Conservation (phyloP, 2,329 filamentous ascomycete genomes). For the Teratosphaeriaceae sp. region DNA sequence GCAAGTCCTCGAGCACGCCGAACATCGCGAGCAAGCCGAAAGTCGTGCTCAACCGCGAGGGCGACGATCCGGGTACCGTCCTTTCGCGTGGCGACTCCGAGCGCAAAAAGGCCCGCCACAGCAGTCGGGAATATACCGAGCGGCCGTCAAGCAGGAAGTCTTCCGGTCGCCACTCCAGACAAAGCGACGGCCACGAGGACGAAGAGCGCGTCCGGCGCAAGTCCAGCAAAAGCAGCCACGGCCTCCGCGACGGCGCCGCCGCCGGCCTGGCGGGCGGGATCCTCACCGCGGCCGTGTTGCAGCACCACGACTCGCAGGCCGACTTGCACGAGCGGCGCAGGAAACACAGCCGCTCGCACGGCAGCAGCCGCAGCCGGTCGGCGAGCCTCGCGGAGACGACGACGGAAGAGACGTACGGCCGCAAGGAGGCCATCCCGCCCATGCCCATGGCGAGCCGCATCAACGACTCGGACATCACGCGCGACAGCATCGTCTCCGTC, state of each 20-base stretch:
- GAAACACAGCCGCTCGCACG: conserved; percentile 40
- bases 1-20: conserved; percentile 56
- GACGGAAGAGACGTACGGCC: conserved; percentile 42
- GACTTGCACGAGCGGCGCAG: conserved; percentile 42
- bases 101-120: conserved; percentile 48
- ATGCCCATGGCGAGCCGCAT: conserved; percentile 87
- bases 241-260: conserved; percentile 46
- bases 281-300: conserved; percentile 56
- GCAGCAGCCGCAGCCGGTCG: conserved; percentile 45
- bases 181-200: conserved; percentile 25
- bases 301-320: conserved; percentile 59
- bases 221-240: conserved; percentile 46
- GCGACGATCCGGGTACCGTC: conserved; percentile 52
- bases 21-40: conserved; percentile 54
- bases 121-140: conserved; percentile 40
- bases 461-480: conserved; percentile 77
- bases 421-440: conserved; percentile 53
- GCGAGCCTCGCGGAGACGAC: conserved; percentile 49
- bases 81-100: conserved; percentile 49
- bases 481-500: conserved; percentile 79
- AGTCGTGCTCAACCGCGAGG: conserved; percentile 53
- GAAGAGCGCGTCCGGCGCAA: conserved; percentile 48
- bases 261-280: conserved; percentile 50
- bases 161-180: conserved; percentile 19
- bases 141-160: conserved; percentile 23